These are phyloP conservation scores for Gossypium schwendimanii DNA, from an alignment of 441 rosid species.

Conservation along the genomic window DNA sequence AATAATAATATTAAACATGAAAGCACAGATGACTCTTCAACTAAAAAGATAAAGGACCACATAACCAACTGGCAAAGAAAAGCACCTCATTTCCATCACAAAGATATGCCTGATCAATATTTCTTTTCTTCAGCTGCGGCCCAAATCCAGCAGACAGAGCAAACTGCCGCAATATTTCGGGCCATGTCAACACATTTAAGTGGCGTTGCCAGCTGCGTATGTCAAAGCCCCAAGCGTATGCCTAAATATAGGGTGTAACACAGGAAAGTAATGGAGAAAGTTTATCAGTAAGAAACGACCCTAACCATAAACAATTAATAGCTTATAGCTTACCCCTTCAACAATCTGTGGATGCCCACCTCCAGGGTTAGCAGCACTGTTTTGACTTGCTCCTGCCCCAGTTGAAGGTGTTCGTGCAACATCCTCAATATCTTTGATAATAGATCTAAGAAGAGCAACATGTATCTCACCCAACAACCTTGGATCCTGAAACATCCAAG, in stretches of 20 bases:
- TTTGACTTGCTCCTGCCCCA: slow-evolving; percentile 75
- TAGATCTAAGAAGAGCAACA: slow-evolving; percentile 59
- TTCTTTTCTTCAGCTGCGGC: slow-evolving; percentile 62
- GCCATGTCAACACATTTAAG: slow-evolving; percentile 87
- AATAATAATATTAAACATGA: too few species aligned
- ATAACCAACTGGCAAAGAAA: slow-evolving; percentile 24
- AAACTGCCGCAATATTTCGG: slow-evolving; percentile 84
- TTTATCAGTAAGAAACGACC: slow-evolving; percentile 19
- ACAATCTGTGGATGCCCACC: slow-evolving; percentile 96
- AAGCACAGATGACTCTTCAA: not conserved
- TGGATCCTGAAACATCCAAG: slow-evolving; percentile 58
- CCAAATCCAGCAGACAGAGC: slow-evolving; percentile 85
- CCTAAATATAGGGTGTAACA: slow-evolving; percentile 37
- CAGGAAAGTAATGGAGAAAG: slow-evolving; percentile 5
- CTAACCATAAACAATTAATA: not conserved
- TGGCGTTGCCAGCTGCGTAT: slow-evolving; percentile 86
- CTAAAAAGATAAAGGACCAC: not conserved
- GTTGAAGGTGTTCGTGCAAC: slow-evolving; percentile 77
- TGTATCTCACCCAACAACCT: slow-evolving; percentile 93
- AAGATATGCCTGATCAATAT: slow-evolving; percentile 27
- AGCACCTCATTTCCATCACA: slow-evolving; percentile 64
- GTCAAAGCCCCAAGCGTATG: slow-evolving; percentile 97
- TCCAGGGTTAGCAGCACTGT: slow-evolving; percentile 72
- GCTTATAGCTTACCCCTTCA: slow-evolving; percentile 65
- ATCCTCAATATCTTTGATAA: slow-evolving; percentile 90